A percentile compares a stretch with the other conserved stretches of the same genome.
phyloP scores from a whole-genome alignment of 2,329 filamentous ascomycete species.

The Beauveria sp. region DNA sequence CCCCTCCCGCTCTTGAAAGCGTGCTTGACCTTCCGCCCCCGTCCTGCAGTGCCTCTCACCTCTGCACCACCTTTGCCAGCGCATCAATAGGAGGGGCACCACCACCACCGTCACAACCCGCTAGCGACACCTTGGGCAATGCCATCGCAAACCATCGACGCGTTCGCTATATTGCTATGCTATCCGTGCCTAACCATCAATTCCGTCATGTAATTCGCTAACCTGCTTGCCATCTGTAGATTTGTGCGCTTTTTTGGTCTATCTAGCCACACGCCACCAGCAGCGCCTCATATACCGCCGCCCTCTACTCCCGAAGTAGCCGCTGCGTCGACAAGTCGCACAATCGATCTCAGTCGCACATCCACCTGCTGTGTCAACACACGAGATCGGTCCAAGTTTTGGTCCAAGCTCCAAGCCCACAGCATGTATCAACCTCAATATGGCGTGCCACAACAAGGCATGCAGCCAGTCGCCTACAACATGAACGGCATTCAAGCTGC shows the following conservation, averaged over 20 bases:
- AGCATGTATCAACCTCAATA: conserved; percentile 71
- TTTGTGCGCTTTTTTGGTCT: background rate
- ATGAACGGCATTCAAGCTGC: conserved; percentile 81
- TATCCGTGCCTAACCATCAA: background rate
- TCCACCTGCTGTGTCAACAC: conserved; percentile 4
- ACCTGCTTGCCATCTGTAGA: conserved; percentile 5
- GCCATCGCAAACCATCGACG: background rate
- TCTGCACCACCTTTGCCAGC: conserved; percentile 9
- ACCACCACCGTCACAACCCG: conserved; percentile 1
- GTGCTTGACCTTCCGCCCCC: background rate
- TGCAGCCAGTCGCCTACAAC: conserved; percentile 61
- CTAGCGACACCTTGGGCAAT: background rate
- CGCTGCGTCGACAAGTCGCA: conserved; percentile 5
- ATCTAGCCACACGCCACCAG: background rate
- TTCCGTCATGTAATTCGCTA: conserved; percentile 7
- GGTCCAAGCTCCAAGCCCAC: conserved; percentile 19
- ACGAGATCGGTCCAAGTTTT: conserved; percentile 16
- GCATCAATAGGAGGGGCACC: conserved; percentile 10
- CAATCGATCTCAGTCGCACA: background rate
- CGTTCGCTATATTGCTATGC: background rate
- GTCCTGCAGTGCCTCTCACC: conserved; percentile 2
- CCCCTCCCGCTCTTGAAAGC: background rate
- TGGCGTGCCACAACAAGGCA: conserved; percentile 62
- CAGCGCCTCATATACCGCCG: conserved; percentile 6
- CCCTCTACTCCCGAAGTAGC: conserved; percentile 11